phyloP scores from a whole-genome alignment of 768 basidiomycete genomes.

The Cystobasidium onofrii region DNA sequence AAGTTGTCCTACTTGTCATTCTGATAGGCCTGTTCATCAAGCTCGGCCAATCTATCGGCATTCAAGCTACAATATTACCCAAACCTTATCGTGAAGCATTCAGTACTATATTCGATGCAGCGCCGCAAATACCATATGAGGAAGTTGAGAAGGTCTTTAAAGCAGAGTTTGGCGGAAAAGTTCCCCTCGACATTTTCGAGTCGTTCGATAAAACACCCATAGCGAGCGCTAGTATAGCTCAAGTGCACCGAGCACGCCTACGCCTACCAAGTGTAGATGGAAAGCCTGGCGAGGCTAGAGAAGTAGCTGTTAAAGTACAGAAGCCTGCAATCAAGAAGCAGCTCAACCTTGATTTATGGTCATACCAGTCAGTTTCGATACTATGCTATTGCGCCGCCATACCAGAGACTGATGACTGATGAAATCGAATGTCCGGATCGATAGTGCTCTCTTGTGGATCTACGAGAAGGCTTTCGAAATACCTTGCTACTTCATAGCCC shows the following conservation, averaged over 20 bases:
- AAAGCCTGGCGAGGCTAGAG: conserved; percentile 45
- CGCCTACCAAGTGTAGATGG: conserved; percentile 43
- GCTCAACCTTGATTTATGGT: conserved; percentile 57
- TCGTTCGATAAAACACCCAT: conserved; percentile 66
- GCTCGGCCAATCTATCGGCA: conserved; percentile 72
- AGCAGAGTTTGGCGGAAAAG: conserved; percentile 38
- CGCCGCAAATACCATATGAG: conserved; percentile 71
- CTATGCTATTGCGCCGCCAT: too few relatives aligned
- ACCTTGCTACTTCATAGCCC: conserved; percentile 67
- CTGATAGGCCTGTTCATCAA: conserved; percentile 67
- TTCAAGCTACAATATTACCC: conserved; percentile 77
- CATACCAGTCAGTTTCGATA: conserved; percentile 42
- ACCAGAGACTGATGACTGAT: not conserved
- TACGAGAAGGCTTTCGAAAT: conserved; percentile 64
- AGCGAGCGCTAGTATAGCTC: conserved; percentile 84
- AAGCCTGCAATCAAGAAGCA: conserved; percentile 80
- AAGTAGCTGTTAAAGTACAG: conserved; percentile 90
- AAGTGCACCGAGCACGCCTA: conserved; percentile 73
- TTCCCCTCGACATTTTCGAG: conserved; percentile 38
- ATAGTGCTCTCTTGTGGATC: conserved; percentile 44
- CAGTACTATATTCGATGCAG: conserved; percentile 73
- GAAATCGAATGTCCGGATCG: not conserved
- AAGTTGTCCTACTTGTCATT: not conserved
- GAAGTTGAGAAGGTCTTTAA: conserved; percentile 60
- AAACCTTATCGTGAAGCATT: conserved; percentile 67